Conservation (phyloP, 345 rosid genomes). For the Heritiera littoralis region DNA sequence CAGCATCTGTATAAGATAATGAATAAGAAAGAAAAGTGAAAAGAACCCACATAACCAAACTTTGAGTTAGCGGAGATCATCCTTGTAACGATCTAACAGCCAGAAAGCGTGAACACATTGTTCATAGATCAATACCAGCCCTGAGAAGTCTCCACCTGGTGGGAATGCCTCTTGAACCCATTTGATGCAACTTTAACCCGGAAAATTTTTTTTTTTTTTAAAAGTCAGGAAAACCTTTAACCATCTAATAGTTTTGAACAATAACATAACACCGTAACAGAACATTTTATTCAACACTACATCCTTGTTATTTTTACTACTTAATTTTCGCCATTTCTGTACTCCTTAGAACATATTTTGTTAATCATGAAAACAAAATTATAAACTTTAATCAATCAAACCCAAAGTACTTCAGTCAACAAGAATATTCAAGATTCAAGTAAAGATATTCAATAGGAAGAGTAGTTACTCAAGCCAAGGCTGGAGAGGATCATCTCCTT, state of each 20-base stretch:
- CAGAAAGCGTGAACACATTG: conserved; percentile 91
- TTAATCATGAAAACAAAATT: neutral
- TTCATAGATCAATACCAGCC: conserved; percentile 75
- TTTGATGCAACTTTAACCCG: conserved; percentile 66
- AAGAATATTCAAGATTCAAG: neutral
- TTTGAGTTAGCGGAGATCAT: conserved; percentile 93
- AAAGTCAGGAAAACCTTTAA: neutral
- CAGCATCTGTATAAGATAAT: neutral
- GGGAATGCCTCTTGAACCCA: conserved; percentile 97
- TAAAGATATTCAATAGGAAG: neutral
- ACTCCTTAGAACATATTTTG: neutral
- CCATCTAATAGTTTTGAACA: too few relatives aligned
- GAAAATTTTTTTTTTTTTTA: neutral
- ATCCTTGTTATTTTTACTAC: too few relatives aligned
- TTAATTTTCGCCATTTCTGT: too few relatives aligned
- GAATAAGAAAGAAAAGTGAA: neutral
- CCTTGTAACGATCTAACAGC: conserved; percentile 74
- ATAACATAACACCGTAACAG: neutral
- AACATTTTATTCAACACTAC: too few relatives aligned
- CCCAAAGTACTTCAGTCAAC: neutral
- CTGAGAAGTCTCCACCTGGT: conserved; percentile 76
- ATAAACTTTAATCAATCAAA: neutral
- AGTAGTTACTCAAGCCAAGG: conserved; percentile 80
- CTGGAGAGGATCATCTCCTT: conserved; percentile 80
- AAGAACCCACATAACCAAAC: conserved; percentile 80